A percentile compares a stretch with the other conserved stretches of the same genome.
Evolutionary conservation across 2,329 filamentous ascomycete species (phyloP).

Genomic region (Penicillium crustosum): DNA sequence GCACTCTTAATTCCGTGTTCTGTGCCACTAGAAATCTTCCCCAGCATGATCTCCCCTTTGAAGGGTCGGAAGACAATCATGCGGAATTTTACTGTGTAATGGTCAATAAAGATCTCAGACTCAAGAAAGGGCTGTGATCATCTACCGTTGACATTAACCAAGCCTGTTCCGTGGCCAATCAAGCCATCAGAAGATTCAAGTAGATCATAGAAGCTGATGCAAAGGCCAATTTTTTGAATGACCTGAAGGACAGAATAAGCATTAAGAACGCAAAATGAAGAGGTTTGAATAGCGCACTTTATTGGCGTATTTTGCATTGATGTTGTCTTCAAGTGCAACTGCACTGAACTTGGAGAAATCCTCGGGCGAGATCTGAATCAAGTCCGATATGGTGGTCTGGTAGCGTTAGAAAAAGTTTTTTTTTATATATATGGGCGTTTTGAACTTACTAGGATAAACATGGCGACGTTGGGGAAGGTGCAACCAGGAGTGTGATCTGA

Average conservation of each 20-base stretch:
- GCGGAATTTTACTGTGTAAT: conserved; percentile 75
- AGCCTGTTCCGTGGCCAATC: conserved; percentile 87
- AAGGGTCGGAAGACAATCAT: conserved; percentile 93
- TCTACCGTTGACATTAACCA: conserved; percentile 89
- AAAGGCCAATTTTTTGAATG: conserved; percentile 91
- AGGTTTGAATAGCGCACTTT: conserved; percentile 55
- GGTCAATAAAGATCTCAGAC: conserved; percentile 4
- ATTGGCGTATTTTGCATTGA: conserved; percentile 96
- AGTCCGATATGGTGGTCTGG: conserved; percentile 88
- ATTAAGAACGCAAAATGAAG: not conserved
- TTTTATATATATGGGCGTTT: conserved; percentile 16
- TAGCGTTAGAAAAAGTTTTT: conserved; percentile 23
- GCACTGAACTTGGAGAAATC: conserved; percentile 80
- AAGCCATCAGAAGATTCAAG: conserved; percentile 86
- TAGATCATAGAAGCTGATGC: conserved; percentile 89
- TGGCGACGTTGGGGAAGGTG: conserved; percentile 23
- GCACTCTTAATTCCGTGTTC: conserved; percentile 69
- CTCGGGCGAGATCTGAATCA: conserved; percentile 87
- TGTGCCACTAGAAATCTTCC: conserved; percentile 74
- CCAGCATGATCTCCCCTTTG: conserved; percentile 87
- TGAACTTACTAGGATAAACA: conserved; percentile 53
- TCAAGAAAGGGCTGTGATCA: not conserved
- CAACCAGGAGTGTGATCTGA: not conserved
- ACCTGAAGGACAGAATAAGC: conserved; percentile 52
- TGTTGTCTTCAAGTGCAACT: conserved; percentile 89